phyloP scores from a whole-genome alignment of 257 asterid genomes.

The Echium plantagineum region DNA sequence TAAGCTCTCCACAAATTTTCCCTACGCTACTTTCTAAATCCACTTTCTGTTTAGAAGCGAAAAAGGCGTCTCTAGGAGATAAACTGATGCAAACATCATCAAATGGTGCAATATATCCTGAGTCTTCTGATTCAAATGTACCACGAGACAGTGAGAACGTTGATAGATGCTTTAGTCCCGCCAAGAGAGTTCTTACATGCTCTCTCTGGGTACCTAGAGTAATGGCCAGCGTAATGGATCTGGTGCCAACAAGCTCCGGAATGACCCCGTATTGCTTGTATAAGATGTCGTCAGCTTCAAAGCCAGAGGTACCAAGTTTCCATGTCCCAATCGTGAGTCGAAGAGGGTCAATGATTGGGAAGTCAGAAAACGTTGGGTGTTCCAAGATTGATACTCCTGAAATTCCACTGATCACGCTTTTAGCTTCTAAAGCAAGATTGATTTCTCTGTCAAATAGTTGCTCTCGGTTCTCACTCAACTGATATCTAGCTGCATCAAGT shows the following conservation, averaged over 20 bases:
- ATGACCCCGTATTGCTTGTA: slow-evolving; percentile 42
- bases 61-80: slow-evolving; percentile 83
- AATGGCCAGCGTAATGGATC: slow-evolving; percentile 52
- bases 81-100: slow-evolving; percentile 25
- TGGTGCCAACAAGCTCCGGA: slow-evolving; percentile 64
- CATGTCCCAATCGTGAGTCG: slow-evolving; percentile 44
- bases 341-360: slow-evolving; percentile 47
- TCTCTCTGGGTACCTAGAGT: slow-evolving; percentile 71
- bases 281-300: slow-evolving; percentile 56
- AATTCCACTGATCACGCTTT: slow-evolving; percentile 25
- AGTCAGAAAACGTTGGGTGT: slow-evolving; percentile 20
- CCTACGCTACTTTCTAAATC: slow-evolving; percentile 39
- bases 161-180: slow-evolving; percentile 47
- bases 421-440: slow-evolving; percentile 46
- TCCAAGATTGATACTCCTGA: slow-evolving; percentile 39
- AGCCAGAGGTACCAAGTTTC: slow-evolving; percentile 55
- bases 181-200: slow-evolving; percentile 43
- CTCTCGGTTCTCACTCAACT: slow-evolving; percentile 34
- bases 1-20: slow-evolving; percentile 50
- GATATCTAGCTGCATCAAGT: slow-evolving; percentile 71
- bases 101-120: slow-evolving; percentile 13
- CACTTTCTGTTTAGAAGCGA: slow-evolving; percentile 45
- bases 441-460: slow-evolving; percentile 35
- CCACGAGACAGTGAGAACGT: slow-evolving; percentile 8
- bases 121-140: slow-evolving; percentile 1